Conservation (phyloP, 2,329 filamentous ascomycete species). For the Aspergillus niger region DNA sequence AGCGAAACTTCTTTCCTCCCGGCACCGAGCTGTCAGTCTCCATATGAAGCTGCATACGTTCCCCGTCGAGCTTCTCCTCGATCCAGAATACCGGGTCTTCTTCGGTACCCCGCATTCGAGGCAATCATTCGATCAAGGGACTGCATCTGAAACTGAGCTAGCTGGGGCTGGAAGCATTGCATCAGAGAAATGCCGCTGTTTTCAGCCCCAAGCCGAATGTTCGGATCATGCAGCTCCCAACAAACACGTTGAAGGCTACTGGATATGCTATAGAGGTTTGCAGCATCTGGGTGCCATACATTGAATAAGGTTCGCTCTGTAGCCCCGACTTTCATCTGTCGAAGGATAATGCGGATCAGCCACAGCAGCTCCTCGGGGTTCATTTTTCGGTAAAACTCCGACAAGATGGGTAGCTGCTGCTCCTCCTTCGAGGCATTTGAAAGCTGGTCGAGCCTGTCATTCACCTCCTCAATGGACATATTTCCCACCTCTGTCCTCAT, state of each 20-base stretch:
- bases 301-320: slow-evolving; percentile 88
- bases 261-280: slow-evolving; percentile 81
- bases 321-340: slow-evolving; percentile 73
- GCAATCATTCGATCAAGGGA: slow-evolving; percentile 78
- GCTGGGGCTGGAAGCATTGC: slow-evolving; percentile 94
- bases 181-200: slow-evolving; percentile 77
- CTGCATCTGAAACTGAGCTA: slow-evolving; percentile 88
- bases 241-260: slow-evolving; percentile 88
- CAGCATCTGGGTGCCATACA: slow-evolving; percentile 77
- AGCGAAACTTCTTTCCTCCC: slow-evolving; percentile 74
- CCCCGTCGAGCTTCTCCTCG: slow-evolving; percentile 95
- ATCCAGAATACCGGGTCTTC: slow-evolving; percentile 87
- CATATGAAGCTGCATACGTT: slow-evolving; percentile 97
- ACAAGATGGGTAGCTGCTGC: slow-evolving; percentile 79
- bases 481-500: slow-evolving; percentile 72
- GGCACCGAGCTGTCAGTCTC: slow-evolving; percentile 65
- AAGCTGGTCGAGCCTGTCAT: slow-evolving; percentile 77
- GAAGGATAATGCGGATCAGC: slow-evolving; percentile 90
- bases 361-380: slow-evolving; percentile 91
- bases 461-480: slow-evolving; percentile 88
- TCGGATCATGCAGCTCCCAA: slow-evolving; percentile 83
- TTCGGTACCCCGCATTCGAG: slow-evolving; percentile 64
- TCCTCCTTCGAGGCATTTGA: slow-evolving; percentile 75
- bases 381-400: slow-evolving; percentile 85
- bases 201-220: slow-evolving; percentile 71